Evolutionary conservation across 805 yeast genomes (phyloP), one percentile per base, ranked within the genome.

Genomic region (Barnettozyma salicaria): DNA sequence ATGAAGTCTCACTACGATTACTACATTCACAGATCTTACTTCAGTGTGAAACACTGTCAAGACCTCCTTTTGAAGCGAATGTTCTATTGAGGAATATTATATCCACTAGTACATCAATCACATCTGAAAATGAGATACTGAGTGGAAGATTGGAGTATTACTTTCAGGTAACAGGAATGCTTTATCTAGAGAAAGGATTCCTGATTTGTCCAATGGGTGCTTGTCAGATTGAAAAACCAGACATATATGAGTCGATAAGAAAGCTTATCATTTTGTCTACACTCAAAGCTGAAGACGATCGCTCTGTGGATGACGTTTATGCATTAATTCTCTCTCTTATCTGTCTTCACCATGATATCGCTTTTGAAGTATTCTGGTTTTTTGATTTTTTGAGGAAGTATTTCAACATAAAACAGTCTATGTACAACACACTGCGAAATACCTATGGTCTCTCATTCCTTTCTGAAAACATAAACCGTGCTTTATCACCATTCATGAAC

Each of bases 281-380:
- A 7, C 14, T 44, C 5, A 41, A 42, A 17, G 21, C 55, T 2
- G 39, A 44, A 1, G 74, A 68, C 39, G 74, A 72, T 47, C 63
- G 70, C 1, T 37, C 52, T 1, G 48, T 59, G 3, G 34, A 59
- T 4, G 28, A 36, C 3, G 45, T 69, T 5, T 61, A 64, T 33
- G 63, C 67, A 29, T 57, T 62, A 21, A 56, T 74, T 1, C 36
- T 70, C 1, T 64, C 68, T 59, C 70, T 70, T 0, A 41, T 72
- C 7, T 27, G 68, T 7, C 43, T 72, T 30, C 61, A 59, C 39
- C 78, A 78, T 12, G 72, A 69, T 1, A 49, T 64, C 19, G 70
- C 67, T 40, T 19, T 70, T 8, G 63, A 59, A 30, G 50, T 63
- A 3, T 43, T 73, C 14, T 64, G 69, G 67, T 62, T 70, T 29